Evolutionary conservation across 371 early-diverging fungal species (phyloP).

Genomic region (Parasitella parasitica): DNA sequence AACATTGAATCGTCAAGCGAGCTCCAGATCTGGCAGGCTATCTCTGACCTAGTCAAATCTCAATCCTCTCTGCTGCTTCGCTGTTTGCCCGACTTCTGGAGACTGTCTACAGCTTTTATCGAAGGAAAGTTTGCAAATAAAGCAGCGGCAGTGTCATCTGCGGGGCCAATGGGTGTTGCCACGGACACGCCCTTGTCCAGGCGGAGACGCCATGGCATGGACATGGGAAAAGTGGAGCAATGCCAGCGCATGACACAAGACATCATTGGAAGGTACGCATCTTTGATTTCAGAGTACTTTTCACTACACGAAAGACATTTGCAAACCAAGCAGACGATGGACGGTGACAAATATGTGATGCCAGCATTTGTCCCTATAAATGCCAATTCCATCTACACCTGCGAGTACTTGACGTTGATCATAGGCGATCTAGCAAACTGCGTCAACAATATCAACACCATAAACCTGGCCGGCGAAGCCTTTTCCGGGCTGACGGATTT

Average conservation of each 20-base stretch:
- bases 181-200: slow-evolving; percentile 16
- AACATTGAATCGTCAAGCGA: slow-evolving; percentile 39
- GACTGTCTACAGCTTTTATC: slow-evolving; percentile 78
- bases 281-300: slow-evolving; percentile 59
- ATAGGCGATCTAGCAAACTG: slow-evolving; percentile 58
- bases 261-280: slow-evolving; percentile 65
- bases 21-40: slow-evolving; percentile 72
- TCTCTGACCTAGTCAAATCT: slow-evolving; percentile 65
- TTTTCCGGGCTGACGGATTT: slow-evolving; percentile 54
- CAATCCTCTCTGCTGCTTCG: slow-evolving; percentile 74
- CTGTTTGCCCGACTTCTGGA: slow-evolving; percentile 92
- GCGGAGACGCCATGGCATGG: slow-evolving; percentile 56
- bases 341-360: slow-evolving; percentile 24
- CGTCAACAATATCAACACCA: slow-evolving; percentile 56
- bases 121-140: slow-evolving; percentile 77
- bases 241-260: slow-evolving; percentile 80
- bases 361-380: slow-evolving; percentile 48
- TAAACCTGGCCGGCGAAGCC: slow-evolving; percentile 56
- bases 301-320: slow-evolving; percentile 33
- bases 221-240: slow-evolving; percentile 70
- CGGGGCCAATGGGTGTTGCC: slow-evolving; percentile 1
- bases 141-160: slow-evolving; percentile 24
- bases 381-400: slow-evolving; percentile 58
- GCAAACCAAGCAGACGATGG: slow-evolving; percentile 25
- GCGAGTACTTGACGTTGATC: slow-evolving; percentile 56